Conservation (phyloP, 2,329 filamentous ascomycete species). For the Intubia oerlemansii region DNA sequence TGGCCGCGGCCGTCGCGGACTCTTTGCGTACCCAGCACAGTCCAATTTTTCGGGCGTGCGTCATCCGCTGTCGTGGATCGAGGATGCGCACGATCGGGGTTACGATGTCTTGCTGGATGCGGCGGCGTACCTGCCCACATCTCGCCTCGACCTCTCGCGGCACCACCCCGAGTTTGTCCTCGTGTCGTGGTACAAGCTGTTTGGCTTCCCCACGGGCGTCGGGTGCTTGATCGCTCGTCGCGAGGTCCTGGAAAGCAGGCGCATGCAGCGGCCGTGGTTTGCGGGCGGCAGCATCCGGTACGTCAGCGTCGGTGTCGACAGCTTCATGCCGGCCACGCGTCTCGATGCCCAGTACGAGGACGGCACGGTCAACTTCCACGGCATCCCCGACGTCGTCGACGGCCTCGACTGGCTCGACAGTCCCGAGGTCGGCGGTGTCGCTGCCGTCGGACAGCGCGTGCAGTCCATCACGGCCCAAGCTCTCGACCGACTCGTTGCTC, state of each 20-base stretch:
- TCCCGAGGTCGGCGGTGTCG: conserved; percentile 11
- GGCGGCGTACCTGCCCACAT: conserved; percentile 18
- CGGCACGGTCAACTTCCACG: conserved; percentile 18
- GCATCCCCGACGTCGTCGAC: conserved; percentile 16
- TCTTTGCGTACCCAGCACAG: conserved; percentile 24
- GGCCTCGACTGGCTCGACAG: conserved; percentile 16
- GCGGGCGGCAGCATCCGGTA: conserved; percentile 17
- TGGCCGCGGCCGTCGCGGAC: conserved; percentile 10
- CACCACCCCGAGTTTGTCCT: conserved; percentile 18
- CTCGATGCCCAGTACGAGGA: conserved; percentile 17
- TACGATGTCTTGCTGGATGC: conserved; percentile 20
- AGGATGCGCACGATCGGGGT: conserved; percentile 14
- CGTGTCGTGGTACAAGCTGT: conserved; percentile 20
- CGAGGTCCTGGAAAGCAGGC: conserved; percentile 12
- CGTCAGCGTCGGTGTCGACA: conserved; percentile 12
- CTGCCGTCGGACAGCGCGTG: conserved; percentile 13
- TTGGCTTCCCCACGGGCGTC: conserved; percentile 20
- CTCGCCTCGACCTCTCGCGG: conserved; percentile 13
- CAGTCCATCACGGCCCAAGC: conserved; percentile 17
- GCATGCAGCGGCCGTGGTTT: conserved; percentile 18
- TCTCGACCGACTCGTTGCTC: conserved; percentile 11
- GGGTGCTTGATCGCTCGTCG: conserved; percentile 17
- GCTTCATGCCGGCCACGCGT: conserved; percentile 11
- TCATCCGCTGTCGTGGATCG: conserved; percentile 18
- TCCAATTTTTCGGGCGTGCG: conserved; percentile 23